Evolutionary conservation across 2,329 filamentous ascomycete genomes (phyloP), one percentile per base, ranked within the genome.

Genomic region (Aspergillus glaucus): DNA sequence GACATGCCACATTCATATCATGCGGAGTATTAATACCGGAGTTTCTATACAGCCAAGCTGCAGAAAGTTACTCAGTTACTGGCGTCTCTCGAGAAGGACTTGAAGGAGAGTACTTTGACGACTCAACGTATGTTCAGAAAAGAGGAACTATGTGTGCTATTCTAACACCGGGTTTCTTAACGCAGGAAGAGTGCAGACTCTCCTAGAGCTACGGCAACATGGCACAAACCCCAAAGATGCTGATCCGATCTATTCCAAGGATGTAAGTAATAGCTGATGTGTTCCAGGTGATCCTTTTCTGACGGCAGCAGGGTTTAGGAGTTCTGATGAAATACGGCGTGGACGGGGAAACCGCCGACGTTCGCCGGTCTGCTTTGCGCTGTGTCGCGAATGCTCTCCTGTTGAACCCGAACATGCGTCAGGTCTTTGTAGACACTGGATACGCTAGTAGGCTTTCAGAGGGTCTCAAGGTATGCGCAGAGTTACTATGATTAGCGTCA

Each of bases 311-410:
- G 87, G 88, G 88, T 12, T 85, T 96, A 44, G 75, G 79, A 50
- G 86, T 82, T 42, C 75, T 97, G 40, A 77, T 82, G 26, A 79
- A 75, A 45, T 85, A 92, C 74, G 87, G 85, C 3, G 88, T 95
- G 59, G 78, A 87, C 44, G 81, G 79, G 52, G 72, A 78, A 22
- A 82, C 80, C 3, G 72, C 73, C 26, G 77, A 78, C 7, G 82
- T 85, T 1, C 86, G 86, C 2, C 82, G 84, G 49, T 87, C 90
- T 62, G 91, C 84, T 1, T 74, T 95, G 36, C 81, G 89, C 59
- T 91, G 89, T 58, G 70, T 97, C 43, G 91, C 88, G 58, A 97
- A 97, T 68, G 84, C 89, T 7, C 73, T 96, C 61, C 75, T 94
- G 0, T 77, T 94, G 15, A 77, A 83, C 52, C 73, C 80, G 8